Evolutionary conservation across 805 yeast genomes (phyloP).

Genomic region (Saccharomycopsis fodiens): DNA sequence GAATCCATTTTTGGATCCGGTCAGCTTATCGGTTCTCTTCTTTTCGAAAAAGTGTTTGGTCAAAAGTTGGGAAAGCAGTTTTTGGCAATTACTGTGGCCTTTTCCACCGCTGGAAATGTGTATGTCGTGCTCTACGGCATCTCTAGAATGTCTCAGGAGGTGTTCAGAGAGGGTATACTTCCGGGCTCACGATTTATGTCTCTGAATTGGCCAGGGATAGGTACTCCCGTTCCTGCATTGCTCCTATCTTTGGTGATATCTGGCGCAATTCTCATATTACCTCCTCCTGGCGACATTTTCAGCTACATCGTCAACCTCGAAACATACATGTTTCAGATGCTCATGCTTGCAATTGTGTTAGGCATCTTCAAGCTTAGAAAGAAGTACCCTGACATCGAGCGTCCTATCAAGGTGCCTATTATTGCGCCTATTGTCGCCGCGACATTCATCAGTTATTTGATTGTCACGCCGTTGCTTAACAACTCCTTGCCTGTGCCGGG

Average conservation of each 20-base stretch:
- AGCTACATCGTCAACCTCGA: slow-evolving; percentile 20
- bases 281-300: slow-evolving; percentile 21
- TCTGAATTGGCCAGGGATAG: slow-evolving; percentile 42
- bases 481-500: slow-evolving; percentile 5
- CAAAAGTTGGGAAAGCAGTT: slow-evolving; percentile 43
- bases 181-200: slow-evolving; percentile 48
- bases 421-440: slow-evolving; percentile 17
- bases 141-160: slow-evolving; percentile 58
- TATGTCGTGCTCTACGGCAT: slow-evolving; percentile 53
- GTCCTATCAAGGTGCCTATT: slow-evolving; percentile 19
- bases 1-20: slow-evolving; percentile 49
- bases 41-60: slow-evolving; percentile 52
- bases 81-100: slow-evolving; percentile 48
- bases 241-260: slow-evolving; percentile 29
- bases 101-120: slow-evolving; percentile 57
- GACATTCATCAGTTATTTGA: slow-evolving; percentile 7
- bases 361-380: slow-evolving; percentile 19
- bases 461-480: slow-evolving; percentile 17
- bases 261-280: slow-evolving; percentile 11
- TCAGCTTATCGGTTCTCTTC: slow-evolving; percentile 49
- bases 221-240: slow-evolving; percentile 49
- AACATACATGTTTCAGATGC: slow-evolving; percentile 16
- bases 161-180: slow-evolving; percentile 53
- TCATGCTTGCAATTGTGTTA: slow-evolving; percentile 16
- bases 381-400: slow-evolving; percentile 15